Percentiles rank a stretch among this genome's conserved stretches.
Conservation (phyloP, 2,329 filamentous ascomycete species). For the Fusarium sp. region DNA sequence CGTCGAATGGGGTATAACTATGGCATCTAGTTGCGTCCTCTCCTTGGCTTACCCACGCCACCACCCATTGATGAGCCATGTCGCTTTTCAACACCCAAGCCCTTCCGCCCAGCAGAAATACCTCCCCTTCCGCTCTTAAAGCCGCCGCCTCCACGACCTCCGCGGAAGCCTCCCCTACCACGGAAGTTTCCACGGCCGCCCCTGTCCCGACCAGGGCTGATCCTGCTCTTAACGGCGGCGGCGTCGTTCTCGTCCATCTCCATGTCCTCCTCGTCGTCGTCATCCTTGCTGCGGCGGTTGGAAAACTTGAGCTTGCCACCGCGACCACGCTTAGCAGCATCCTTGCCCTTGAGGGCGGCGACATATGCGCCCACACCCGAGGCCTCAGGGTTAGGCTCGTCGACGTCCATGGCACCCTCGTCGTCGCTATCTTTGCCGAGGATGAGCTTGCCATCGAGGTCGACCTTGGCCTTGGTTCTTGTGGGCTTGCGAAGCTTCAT, state of each 20-base stretch:
- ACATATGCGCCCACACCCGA: slow-evolving; percentile 79
- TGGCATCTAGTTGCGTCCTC: slow-evolving; percentile 52
- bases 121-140: slow-evolving; percentile 64
- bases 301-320: slow-evolving; percentile 81
- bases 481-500: slow-evolving; percentile 72
- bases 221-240: slow-evolving; percentile 67
- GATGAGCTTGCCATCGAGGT: slow-evolving; percentile 86
- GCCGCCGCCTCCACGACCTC: slow-evolving; percentile 58
- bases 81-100: slow-evolving; percentile 67
- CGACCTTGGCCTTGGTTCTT: slow-evolving; percentile 75
- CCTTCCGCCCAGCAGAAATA: slow-evolving; percentile 63
- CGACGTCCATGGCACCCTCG: slow-evolving; percentile 74
- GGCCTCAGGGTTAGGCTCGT: slow-evolving; percentile 71
- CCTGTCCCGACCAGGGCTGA: slow-evolving; percentile 58
- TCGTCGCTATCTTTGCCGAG: slow-evolving; percentile 73
- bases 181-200: slow-evolving; percentile 55
- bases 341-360: slow-evolving; percentile 77
- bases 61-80: slow-evolving; percentile 56
- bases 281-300: slow-evolving; percentile 69
- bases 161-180: slow-evolving; percentile 56
- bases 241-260: slow-evolving; percentile 70
- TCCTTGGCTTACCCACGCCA: slow-evolving; percentile 60
- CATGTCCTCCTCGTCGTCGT: slow-evolving; percentile 64
- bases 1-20: slow-evolving; percentile 49
- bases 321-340: slow-evolving; percentile 75